Evolutionary conservation across 176 grass and related monocot genomes (phyloP), one percentile per base, ranked within the genome.

Genomic region (Bonia amplexicaulis): DNA sequence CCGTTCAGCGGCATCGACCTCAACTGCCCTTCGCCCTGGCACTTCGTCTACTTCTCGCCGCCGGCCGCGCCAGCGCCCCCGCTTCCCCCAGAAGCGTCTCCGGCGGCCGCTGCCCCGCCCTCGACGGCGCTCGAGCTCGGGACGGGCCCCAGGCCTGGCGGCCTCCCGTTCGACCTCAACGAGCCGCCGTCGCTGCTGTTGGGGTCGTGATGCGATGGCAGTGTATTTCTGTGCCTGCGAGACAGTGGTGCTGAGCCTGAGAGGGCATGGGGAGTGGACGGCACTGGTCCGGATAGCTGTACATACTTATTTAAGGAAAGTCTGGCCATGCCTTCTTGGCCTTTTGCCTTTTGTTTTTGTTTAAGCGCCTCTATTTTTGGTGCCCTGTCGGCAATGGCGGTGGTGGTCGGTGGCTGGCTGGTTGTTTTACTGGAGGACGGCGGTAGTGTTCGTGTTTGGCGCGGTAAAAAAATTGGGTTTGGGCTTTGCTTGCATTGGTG

Each of bases 81-180:
- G 3, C 9, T 82, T 73, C 67, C 81, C 0, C 6, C 6, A 1
- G 37, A 49, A 2, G 10, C 41, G 3, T 22, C 40, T 27, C 10
- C 52, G n/a, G 9, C 15, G 25, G 22, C 10, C 2, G 0, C 72
- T 14, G 39, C 17, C 3, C 20, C 55, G 23, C 89, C 85, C 0
- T 94, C 92, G 2, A 89, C 87, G 3, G 84, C 78, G 12, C 84
- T 91, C 13, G 77, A 85, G 71, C 84, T 94, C 52, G 87, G 84
- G 22, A 25, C 20, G 2, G 35, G 45, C 0, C 1, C 69, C 1
- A 14, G 6, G 15, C 59, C 44, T 0, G 64, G 39, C 35, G 67
- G 53, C n/a, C 67, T 89, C 11, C 68, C 87, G 44, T 91, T 91
- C 73, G 92, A 94, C 74, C 92, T 94, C 72, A 94, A 94, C 92